Conservation (phyloP, 2,329 filamentous ascomycete genomes). For the Neocucurbitaria cava region DNA sequence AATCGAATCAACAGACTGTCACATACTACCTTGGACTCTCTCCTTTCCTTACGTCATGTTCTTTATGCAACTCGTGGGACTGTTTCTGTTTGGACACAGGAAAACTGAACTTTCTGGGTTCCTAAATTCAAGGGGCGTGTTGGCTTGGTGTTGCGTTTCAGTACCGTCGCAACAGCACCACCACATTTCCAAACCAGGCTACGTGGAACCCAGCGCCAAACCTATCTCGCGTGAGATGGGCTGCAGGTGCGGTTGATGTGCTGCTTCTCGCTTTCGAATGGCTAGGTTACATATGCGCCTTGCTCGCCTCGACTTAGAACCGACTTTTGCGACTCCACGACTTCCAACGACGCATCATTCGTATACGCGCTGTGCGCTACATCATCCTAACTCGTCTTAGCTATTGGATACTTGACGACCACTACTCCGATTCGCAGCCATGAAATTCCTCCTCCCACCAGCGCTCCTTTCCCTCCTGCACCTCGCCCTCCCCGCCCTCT, state of each 20-base stretch:
- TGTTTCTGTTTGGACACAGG: neutral
- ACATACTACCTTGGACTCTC: neutral
- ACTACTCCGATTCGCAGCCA: constrained; percentile 5
- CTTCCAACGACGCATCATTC: neutral
- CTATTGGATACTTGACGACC: neutral
- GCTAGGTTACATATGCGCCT: constrained; percentile 5
- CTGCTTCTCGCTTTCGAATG: neutral
- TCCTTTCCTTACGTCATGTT: neutral
- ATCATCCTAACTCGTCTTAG: neutral
- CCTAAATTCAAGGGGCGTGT: neutral
- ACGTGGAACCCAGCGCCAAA: constrained; percentile 17
- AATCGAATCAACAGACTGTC: constrained; percentile 5
- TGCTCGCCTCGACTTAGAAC: neutral
- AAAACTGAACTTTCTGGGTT: neutral
- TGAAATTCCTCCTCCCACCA: constrained; percentile 26
- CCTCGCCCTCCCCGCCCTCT: constrained; percentile 29
- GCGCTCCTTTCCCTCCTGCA: constrained; percentile 29
- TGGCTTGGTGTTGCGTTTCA: constrained; percentile 29
- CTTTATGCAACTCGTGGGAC: neutral
- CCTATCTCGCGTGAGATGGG: constrained; percentile 21
- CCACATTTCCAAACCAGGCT: constrained; percentile 23
- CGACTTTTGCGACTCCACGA: neutral
- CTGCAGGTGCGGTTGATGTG: constrained; percentile 17
- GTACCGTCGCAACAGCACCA: constrained; percentile 34
- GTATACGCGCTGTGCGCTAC: constrained; percentile 7